Base-by-base conservation (phyloP, 2,329 filamentous ascomycete genomes). In the Paecilomyces variotii region DNA sequence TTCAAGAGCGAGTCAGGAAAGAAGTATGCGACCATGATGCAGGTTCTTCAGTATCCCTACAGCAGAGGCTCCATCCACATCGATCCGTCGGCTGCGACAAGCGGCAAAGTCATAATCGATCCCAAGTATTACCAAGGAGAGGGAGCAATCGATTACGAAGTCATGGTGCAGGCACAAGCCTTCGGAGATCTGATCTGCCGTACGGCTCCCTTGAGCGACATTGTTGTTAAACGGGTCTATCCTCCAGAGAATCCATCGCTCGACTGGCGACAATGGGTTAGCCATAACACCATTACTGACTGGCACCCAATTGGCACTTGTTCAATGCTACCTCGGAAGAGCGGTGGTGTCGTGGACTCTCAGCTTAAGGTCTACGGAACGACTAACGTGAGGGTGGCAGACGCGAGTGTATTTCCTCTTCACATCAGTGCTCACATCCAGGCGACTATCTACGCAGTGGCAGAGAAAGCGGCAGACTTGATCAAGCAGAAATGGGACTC, bases 1-100 rank as follows among this genome's bases (percentile, higher is more conserved):
- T 78, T 67, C 54, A 64, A 34, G 57, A 69, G 56, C 53, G 69
- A 61, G 58, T 67, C 52, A 0, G 70, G 67, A 1, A 81, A 78
- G 60, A 76, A 74, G 57, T 81, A 82, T 58, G 78, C 71, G 7
- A 80, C 77, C 2, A 75, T 82, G 71, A 62, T 82, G 0, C 76
- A 78, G 58, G 78, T 82, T 59, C 67, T 83, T 0, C 80, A 82
- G 60, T 81, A 82, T 65, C 80, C 81, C 0, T 80, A 80, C 30
- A 78, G 79, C 0, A 69, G 73, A 2, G 81, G 81, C 0, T 76
- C 72, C 1, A 71, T 83, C 9, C 81, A 83, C 59, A 75, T 82
- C 35, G 14, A 45, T 19, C 35, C 35, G 6, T 45, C 35, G 14
- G 35, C 35, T 45, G 14, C 4, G 35, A 6, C 14, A 45, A 19